Conservation (phyloP, 768 basidiomycete genomes). For the Trametes cubensis region DNA sequence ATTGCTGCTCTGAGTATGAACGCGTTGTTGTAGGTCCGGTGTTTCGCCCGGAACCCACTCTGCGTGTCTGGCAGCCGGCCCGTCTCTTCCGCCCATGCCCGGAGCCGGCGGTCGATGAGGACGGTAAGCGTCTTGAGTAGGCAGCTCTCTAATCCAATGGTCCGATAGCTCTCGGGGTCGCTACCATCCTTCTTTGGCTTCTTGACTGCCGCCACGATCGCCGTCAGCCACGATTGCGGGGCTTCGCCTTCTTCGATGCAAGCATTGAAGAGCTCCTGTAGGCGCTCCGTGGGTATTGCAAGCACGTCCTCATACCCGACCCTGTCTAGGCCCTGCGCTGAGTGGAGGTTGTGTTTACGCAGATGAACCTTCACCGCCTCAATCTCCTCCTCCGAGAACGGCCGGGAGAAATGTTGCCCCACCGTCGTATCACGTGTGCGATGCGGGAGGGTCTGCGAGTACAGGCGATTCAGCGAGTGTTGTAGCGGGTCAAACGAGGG, state of each 20-base stretch:
- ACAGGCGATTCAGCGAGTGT: neutral
- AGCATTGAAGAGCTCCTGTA: neutral
- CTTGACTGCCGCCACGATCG: neutral
- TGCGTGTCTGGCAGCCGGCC: slow-evolving; percentile 34
- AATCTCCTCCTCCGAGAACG: neutral
- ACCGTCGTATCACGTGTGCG: neutral
- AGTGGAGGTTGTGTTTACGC: neutral
- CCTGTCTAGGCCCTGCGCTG: neutral
- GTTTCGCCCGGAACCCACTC: slow-evolving; percentile 35
- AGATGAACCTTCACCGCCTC: neutral
- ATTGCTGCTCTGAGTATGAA: slow-evolving; percentile 28
- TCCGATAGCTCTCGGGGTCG: slow-evolving; percentile 31
- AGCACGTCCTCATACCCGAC: neutral
- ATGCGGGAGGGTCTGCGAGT: neutral
- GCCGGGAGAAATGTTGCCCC: neutral
- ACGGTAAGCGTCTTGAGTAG: slow-evolving; percentile 31
- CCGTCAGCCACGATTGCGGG: neutral
- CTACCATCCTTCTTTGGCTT: slow-evolving; percentile 26
- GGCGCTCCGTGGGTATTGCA: neutral
- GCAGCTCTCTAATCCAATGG: slow-evolving; percentile 36
- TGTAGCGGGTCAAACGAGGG: neutral
- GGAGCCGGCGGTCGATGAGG: slow-evolving; percentile 28
- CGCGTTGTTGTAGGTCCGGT: slow-evolving; percentile 36
- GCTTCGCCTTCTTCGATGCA: neutral
- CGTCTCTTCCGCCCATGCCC: slow-evolving; percentile 25